Conservation (phyloP, 2,329 filamentous ascomycete species). For the Alternaria hordeiaustralica region DNA sequence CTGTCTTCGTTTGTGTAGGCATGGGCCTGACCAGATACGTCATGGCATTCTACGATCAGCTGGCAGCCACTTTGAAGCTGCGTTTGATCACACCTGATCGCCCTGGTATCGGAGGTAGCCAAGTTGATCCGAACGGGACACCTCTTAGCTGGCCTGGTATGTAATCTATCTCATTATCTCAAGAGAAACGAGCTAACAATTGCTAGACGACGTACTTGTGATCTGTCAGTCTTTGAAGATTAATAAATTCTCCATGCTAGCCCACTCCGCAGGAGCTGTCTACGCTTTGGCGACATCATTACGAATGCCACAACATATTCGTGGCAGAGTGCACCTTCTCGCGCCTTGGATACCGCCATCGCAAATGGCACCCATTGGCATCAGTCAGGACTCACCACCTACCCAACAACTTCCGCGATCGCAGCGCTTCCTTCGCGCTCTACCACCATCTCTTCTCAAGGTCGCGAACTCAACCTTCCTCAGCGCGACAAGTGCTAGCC, state of each 20-base stretch:
- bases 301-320: slow-evolving; percentile 94
- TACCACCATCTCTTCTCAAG: slow-evolving; percentile 89
- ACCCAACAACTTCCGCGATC: slow-evolving; percentile 88
- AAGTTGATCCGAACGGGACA: slow-evolving; percentile 81
- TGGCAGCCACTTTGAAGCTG: slow-evolving; percentile 85
- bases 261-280: slow-evolving; percentile 96
- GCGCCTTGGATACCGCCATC: slow-evolving; percentile 96
- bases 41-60: slow-evolving; percentile 95
- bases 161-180: slow-evolving; percentile 31
- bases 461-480: slow-evolving; percentile 97
- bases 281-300: slow-evolving; percentile 95
- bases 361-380: slow-evolving; percentile 57
- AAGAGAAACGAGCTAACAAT: slow-evolving; percentile 50
- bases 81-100: slow-evolving; percentile 92
- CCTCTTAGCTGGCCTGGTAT: slow-evolving; percentile 93
- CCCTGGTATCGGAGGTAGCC: slow-evolving; percentile 91
- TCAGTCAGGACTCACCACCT: slow-evolving; percentile 75
- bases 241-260: slow-evolving; percentile 93
- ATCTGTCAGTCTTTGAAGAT: slow-evolving; percentile 93
- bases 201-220: slow-evolving; percentile 79
- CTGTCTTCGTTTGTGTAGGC: slow-evolving; percentile 94
- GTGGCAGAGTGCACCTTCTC: slow-evolving; percentile 89
- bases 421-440: slow-evolving; percentile 85
- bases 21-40: slow-evolving; percentile 98
- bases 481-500: slow-evolving; percentile 85